These are phyloP conservation scores for Nemania bipapillata DNA, from an alignment of 2,329 filamentous ascomycete species.

Conservation along the genomic window DNA sequence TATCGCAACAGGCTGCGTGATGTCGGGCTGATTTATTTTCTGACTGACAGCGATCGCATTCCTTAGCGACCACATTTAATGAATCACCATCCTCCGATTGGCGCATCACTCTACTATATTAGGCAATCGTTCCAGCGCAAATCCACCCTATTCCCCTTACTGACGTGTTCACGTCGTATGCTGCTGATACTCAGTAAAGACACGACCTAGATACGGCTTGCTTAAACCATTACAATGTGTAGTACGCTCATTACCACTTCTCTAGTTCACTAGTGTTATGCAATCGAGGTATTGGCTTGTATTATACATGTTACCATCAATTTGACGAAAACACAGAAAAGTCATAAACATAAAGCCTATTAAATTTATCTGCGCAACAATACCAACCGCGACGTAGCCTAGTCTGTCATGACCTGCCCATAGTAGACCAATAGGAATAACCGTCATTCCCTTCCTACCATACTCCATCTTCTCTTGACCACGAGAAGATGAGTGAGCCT, in stretches of 20 bases:
- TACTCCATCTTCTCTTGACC: neutral
- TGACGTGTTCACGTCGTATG: neutral
- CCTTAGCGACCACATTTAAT: neutral
- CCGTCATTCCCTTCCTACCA: slow-evolving; percentile 15
- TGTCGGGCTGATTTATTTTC: neutral
- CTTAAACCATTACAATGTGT: too few species aligned
- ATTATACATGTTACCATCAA: too few species aligned
- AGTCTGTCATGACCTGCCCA: neutral
- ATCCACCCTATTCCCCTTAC: neutral
- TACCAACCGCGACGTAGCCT: neutral
- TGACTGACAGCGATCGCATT: neutral
- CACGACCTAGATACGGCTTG: too few species aligned
- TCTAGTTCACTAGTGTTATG: too few species aligned
- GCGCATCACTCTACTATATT: neutral
- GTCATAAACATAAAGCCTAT: neutral
- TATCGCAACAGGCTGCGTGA: neutral
- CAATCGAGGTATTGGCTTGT: too few species aligned
- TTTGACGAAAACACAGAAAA: neutral
- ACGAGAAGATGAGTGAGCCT: slow-evolving; percentile 2
- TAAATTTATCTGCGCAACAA: slow-evolving; percentile 15
- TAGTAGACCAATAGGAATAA: slow-evolving; percentile 16
- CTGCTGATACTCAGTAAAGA: neutral
- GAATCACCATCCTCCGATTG: neutral
- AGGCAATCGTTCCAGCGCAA: neutral
- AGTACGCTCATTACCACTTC: too few species aligned